Conservation (phyloP, 176 grass and related monocot species). For the Eragrostis nindensis region DNA sequence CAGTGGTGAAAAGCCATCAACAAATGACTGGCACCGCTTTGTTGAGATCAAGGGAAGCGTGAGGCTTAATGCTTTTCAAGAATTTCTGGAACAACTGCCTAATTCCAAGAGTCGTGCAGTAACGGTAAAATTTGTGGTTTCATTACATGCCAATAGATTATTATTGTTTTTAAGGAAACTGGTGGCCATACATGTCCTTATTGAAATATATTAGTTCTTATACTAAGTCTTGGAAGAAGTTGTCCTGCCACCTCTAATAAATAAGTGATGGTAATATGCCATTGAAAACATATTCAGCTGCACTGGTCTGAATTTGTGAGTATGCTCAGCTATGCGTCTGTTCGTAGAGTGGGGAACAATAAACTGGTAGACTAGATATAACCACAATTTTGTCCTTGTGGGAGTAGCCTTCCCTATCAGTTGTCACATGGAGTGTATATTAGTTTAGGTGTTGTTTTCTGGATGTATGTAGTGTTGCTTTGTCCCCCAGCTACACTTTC, state of each 20-base stretch:
- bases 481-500: neutral
- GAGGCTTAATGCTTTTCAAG: slow-evolving; percentile 60
- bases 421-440: neutral
- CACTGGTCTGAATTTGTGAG: neutral
- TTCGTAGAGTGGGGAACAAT: no score
- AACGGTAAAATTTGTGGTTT: slow-evolving; percentile 57
- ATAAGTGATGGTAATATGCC: slow-evolving; percentile 23
- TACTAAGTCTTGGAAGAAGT: slow-evolving; percentile 9
- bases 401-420: slow-evolving; percentile 21
- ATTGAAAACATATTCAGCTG: neutral
- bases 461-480: neutral
- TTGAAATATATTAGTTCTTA: slow-evolving; percentile 13
- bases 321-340: neutral
- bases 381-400: neutral
- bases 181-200: neutral
- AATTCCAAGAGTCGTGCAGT: slow-evolving; percentile 64
- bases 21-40: slow-evolving; percentile 68
- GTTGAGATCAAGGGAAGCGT: slow-evolving; percentile 88
- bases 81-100: slow-evolving; percentile 79
- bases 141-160: slow-evolving; percentile 6
- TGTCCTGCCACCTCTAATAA: neutral
- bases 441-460: no score
- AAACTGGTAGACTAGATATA: no score
- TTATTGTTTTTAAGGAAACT: neutral
- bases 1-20: slow-evolving; percentile 81